These are phyloP conservation scores for Chaetomidium leptoderma DNA, from an alignment of 495 filamentous ascomycete species.

Conservation along the genomic window DNA sequence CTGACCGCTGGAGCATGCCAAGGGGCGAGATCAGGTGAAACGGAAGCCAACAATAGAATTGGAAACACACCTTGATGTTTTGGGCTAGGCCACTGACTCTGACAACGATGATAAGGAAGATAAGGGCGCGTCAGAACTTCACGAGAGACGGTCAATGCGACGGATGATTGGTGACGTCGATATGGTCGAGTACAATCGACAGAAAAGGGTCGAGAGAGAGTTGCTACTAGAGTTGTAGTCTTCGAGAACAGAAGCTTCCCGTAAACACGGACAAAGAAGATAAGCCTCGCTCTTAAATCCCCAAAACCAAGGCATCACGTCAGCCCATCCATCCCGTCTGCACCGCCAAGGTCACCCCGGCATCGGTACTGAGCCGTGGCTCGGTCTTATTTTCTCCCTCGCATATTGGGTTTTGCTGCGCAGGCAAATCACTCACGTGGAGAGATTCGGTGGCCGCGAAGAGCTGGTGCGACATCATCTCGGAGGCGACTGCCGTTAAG, in stretches of 20 bases:
- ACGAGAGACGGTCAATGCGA: background rate
- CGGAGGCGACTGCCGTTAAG: slow-evolving; percentile 26
- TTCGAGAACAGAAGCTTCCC: background rate
- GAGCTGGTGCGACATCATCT: slow-evolving; percentile 1
- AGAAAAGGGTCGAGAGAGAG: background rate
- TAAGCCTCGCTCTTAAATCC: slow-evolving; percentile 3
- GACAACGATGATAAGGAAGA: background rate
- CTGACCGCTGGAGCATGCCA: background rate
- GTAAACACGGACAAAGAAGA: background rate
- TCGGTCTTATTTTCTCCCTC: slow-evolving; percentile 8
- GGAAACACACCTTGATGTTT: background rate
- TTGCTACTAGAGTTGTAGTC: background rate
- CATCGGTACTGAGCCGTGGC: background rate
- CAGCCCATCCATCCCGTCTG: background rate
- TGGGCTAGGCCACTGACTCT: background rate
- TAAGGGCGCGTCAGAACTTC: background rate
- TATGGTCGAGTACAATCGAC: background rate
- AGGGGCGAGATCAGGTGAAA: slow-evolving; percentile 3
- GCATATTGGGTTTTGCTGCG: background rate
- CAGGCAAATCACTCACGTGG: slow-evolving; percentile 8
- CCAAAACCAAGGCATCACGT: background rate
- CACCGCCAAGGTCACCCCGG: background rate
- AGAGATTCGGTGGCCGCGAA: background rate
- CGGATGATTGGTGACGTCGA: background rate
- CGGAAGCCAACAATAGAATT: slow-evolving; percentile 3